Evolutionary conservation across 2,329 filamentous ascomycete species (phyloP).

Genomic region (Truncatella angustata): DNA sequence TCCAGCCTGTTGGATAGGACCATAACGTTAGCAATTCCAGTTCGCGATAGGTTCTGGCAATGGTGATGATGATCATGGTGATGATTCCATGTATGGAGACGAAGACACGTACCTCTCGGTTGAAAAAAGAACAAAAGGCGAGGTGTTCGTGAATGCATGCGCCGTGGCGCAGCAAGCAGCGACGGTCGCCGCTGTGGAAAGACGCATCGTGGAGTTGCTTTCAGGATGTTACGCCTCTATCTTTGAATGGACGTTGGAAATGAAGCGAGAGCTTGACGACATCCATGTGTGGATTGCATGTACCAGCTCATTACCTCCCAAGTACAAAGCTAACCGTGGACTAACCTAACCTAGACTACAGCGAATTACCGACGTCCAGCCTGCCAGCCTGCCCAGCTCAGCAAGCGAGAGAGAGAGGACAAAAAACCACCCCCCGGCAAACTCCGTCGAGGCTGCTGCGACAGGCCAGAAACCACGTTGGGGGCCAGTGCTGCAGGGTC

Average conservation of each 20-base stretch:
- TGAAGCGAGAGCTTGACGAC: conserved; percentile 8
- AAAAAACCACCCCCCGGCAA: not conserved
- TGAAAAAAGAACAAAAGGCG: conserved; percentile 86
- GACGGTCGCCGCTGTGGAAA: conserved; percentile 48
- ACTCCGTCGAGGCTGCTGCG: conserved; percentile 3
- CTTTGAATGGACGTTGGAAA: not conserved
- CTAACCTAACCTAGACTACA: too few relatives aligned
- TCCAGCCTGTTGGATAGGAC: conserved; percentile 4
- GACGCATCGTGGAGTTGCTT: conserved; percentile 44
- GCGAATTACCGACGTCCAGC: too few relatives aligned
- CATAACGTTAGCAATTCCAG: too few relatives aligned
- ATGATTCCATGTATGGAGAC: conserved; percentile 8
- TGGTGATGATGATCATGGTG: conserved; percentile 4
- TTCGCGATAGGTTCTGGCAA: too few relatives aligned
- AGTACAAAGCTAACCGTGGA: too few relatives aligned
- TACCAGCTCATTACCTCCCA: too few relatives aligned
- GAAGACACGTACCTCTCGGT: conserved; percentile 66
- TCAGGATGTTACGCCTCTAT: not conserved
- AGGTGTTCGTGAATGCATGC: conserved; percentile 79
- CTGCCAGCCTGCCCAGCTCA: too few relatives aligned
- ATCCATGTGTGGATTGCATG: conserved; percentile 8
- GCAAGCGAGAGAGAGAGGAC: too few relatives aligned
- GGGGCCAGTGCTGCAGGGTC: not conserved
- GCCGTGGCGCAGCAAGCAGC: conserved; percentile 57
- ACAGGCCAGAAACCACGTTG: not conserved